These are phyloP conservation scores for Neurospora sp. DNA, from an alignment of 495 filamentous ascomycete species.

Conservation along the genomic window DNA sequence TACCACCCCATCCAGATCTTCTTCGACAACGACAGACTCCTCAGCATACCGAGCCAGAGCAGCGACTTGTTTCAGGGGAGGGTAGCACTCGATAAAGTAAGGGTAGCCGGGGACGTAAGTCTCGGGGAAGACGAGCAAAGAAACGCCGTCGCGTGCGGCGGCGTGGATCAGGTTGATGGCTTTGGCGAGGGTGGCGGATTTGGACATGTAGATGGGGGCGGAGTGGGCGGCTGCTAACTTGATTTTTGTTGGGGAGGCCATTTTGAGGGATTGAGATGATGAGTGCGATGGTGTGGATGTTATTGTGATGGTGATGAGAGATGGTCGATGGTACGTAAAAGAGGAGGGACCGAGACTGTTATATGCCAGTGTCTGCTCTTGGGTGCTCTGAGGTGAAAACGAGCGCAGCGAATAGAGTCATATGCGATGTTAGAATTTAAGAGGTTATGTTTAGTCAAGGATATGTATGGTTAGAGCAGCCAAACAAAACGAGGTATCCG, in stretches of 20 bases:
- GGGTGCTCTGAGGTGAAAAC: neutral
- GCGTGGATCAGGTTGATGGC: conserved; percentile 18
- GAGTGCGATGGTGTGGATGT: neutral
- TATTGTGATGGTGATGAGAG: neutral
- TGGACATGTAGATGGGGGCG: conserved; percentile 28
- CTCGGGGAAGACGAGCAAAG: conserved; percentile 26
- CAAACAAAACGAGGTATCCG: neutral
- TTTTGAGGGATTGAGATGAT: neutral
- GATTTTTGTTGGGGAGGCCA: conserved; percentile 14
- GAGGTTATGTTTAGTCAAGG: neutral
- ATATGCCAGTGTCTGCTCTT: neutral
- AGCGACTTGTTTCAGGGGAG: conserved; percentile 16
- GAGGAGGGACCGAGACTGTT: neutral
- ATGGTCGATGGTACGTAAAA: neutral
- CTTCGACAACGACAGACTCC: conserved; percentile 23
- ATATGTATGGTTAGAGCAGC: neutral
- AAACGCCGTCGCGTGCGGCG: conserved; percentile 16
- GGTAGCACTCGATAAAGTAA: conserved; percentile 26
- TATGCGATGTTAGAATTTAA: neutral
- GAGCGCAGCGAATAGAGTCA: neutral
- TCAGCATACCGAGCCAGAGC: conserved; percentile 20
- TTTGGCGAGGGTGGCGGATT: conserved; percentile 20
- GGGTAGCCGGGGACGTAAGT: conserved; percentile 27
- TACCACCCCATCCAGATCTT: conserved; percentile 24
- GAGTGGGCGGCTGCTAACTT: conserved; percentile 25